Evolutionary conservation across 306 rosid genomes (phyloP).

Genomic region (Vigna angularis): DNA sequence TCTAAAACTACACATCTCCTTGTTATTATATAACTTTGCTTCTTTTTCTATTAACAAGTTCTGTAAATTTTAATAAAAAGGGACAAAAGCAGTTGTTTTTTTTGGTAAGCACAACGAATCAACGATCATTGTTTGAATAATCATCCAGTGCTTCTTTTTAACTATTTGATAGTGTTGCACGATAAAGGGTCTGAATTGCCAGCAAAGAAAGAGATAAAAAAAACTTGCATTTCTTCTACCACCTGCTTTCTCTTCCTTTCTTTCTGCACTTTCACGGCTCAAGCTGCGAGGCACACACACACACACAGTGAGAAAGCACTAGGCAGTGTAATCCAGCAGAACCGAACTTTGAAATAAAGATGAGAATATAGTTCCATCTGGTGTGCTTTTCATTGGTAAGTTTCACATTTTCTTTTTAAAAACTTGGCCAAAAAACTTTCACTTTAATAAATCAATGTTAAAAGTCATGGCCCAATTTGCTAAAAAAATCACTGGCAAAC

Average conservation of each 20-base stretch:
- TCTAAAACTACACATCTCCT: not conserved
- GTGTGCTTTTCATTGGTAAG: slow-evolving; percentile 35
- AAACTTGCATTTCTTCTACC: slow-evolving; percentile 40
- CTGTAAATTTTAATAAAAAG: slow-evolving; percentile 14
- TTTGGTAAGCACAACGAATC: slow-evolving; percentile 31
- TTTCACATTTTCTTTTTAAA: not conserved
- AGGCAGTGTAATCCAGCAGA: slow-evolving; percentile 46
- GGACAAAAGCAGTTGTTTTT: not conserved
- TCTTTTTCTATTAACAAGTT: not conserved
- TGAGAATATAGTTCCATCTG: slow-evolving; percentile 5
- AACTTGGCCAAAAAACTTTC: slow-evolving; percentile 15
- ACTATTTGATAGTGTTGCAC: slow-evolving; percentile 51
- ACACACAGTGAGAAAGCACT: slow-evolving; percentile 21
- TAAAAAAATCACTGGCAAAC: slow-evolving; percentile 41
- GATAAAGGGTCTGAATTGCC: slow-evolving; percentile 67
- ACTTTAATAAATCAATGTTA: slow-evolving; percentile 47
- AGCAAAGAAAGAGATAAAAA: slow-evolving; percentile 45
- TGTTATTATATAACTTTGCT: no score
- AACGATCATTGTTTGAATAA: slow-evolving; percentile 20
- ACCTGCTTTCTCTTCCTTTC: slow-evolving; percentile 49
- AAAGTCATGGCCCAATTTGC: slow-evolving; percentile 37
- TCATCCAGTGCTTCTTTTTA: slow-evolving; percentile 14
- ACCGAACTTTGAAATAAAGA: slow-evolving; percentile 44
- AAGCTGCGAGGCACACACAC: slow-evolving; percentile 53
- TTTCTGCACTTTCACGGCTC: slow-evolving; percentile 57